Base-by-base conservation (phyloP, 2,329 filamentous ascomycete species). In the Passalora sequoiae region DNA sequence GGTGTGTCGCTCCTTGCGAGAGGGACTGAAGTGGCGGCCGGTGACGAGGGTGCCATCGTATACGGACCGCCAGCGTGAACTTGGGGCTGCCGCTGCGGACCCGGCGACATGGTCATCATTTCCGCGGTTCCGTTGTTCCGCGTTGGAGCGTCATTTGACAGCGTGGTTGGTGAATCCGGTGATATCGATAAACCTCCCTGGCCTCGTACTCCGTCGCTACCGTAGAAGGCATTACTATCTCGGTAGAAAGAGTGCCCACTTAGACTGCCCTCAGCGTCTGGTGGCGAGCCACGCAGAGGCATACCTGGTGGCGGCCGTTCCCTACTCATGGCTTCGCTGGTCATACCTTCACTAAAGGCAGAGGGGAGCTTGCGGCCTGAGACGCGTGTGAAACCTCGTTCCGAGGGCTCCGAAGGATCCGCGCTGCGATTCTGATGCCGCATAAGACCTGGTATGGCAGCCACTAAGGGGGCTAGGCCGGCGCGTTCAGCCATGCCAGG, bases 321-420 rank as follows among this genome's bases (percentile, higher is more conserved):
- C 35, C 24, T 43, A 17, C 17, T 17, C 7, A 37, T 24, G 4
- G 43, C 43, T 8, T 64, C 61, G 3, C 66, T 66, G 13, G 60
- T 69, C 67, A 72, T 69, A 43, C 70, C 70, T 44, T 67, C 65
- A 46, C 70, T 72, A 58, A 71, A 73, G 7, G 65, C 66, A 13
- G 69, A 72, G 2, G 70, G 70, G 1, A 73, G 60, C 51, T 73
- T 73, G 35, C 70, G 68, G 12, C 70, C 70, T 2, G 69, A 71
- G 8, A 73, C 64, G 6, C 69, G 60, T 33, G 70, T 67, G 49
- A 73, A 73, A 40, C 70, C 66, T 16, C 66, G 64, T 53, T 73
- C 69, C 17, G 49, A 36, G 45, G 60, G 43, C 36, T 54, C 53
- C 4, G 50, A 36, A 4, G 43, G 40, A 16, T 49, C 46, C 12